Evolutionary conservation across 805 yeast species (phyloP).

Genomic region (Saturnispora sekii): DNA sequence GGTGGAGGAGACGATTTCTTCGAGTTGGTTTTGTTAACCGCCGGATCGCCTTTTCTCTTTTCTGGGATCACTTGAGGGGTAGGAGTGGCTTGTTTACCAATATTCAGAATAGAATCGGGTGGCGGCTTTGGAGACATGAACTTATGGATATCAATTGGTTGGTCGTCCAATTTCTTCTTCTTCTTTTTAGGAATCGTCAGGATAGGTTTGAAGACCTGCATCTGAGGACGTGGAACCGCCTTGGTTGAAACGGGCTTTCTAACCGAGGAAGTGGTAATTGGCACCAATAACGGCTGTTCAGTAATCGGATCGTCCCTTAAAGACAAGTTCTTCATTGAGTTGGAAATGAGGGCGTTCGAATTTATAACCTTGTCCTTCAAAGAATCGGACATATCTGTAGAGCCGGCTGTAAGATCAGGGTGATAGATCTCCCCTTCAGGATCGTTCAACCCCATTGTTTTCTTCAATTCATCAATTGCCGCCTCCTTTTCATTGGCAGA

Average conservation of each 20-base stretch:
- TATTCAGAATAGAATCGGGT: slow-evolving; percentile 6
- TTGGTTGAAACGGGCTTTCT: not conserved
- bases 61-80: slow-evolving; percentile 12
- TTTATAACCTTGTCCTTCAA: not conserved
- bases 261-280: too few relatives aligned
- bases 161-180: slow-evolving; percentile 3
- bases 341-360: not conserved
- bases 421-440: not conserved
- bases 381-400: not conserved
- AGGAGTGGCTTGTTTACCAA: not conserved
- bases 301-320: not conserved
- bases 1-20: not conserved
- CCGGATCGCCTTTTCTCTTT: slow-evolving; percentile 13
- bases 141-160: slow-evolving; percentile 12
- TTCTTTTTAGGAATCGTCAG: slow-evolving; percentile 1
- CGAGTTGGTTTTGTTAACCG: not conserved
- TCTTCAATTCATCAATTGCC: slow-evolving; percentile 6
- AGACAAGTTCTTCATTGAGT: slow-evolving; percentile 5
- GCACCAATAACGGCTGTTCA: too few relatives aligned
- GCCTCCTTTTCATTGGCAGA: slow-evolving; percentile 8
- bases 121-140: slow-evolving; percentile 16
- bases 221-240: not conserved
- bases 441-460: slow-evolving; percentile 7
- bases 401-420: too few relatives aligned
- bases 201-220: slow-evolving; percentile 5